Evolutionary conservation across 2,329 filamentous ascomycete species (phyloP), one percentile per base, ranked within the genome.

Genomic region (Fusarium sp.): DNA sequence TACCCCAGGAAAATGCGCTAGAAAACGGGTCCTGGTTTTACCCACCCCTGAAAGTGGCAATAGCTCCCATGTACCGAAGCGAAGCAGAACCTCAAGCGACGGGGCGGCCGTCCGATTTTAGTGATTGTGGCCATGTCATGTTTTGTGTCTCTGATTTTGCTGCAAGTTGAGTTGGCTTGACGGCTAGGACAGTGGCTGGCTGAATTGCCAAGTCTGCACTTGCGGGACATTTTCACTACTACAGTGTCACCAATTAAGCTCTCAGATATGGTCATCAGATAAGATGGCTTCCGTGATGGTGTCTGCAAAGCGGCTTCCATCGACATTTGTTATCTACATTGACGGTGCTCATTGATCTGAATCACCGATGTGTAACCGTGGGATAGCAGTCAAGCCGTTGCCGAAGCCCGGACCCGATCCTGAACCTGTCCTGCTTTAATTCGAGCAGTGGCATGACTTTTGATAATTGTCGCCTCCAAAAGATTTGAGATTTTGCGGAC

Each of bases 1-100:
- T 63, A 65, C 60, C 71, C 69, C 62, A 69, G 69, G 52, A 70
- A 68, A 60, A 49, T 29, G 32, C 70, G 71, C 67, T 74, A 74
- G 65, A 70, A 69, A 73, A 73, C 60, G 68, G 72, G 70, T 49
- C 67, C 18, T 57, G 55, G 49, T 52, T 65, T 44, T 44, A 60
- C 47, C 54, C 63, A 59, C 65, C 65, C 58, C 57, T 66, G 63
- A 66, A 48, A 47, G 72, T 73, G 72, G 72, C 72, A 63, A 73
- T 60, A 43, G 43, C 34, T 57, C 60, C 52, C 55, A 57, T 61
- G 43, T 60, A 38, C 45, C 38, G 43, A 61, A 38, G 54, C 15
- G 54, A 44, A 58, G 34, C 34, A 38, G 16, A 38, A 38, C 34
- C 34, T 38, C 34, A 38, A 56, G 46, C 46, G 63, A 71, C 69